phyloP scores from a whole-genome alignment of 169 alveolate species.

The Plasmodium yoelii region DNA sequence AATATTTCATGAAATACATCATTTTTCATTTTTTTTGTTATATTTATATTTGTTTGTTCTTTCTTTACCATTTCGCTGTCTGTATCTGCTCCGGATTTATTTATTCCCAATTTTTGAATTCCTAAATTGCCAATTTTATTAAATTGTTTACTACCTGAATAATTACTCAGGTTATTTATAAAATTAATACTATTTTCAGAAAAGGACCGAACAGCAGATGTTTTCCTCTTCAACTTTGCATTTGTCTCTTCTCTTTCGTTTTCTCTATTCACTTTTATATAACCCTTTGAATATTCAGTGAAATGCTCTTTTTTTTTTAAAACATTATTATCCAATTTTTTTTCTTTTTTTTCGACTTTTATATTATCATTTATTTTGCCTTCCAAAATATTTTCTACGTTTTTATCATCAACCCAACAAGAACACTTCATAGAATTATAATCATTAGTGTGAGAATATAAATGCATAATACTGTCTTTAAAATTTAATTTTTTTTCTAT shows the following conservation, averaged over 20 bases:
- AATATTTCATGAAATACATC: background rate
- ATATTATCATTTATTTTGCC: background rate
- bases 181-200: constrained; percentile 23
- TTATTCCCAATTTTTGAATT: background rate
- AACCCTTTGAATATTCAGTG: background rate
- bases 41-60: background rate
- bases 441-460: constrained; percentile 39
- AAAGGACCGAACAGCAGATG: background rate
- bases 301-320: background rate
- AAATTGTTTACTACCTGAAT: background rate
- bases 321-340: background rate
- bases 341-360: background rate
- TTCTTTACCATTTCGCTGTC: background rate
- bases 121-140: background rate
- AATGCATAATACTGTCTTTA: constrained; percentile 50
- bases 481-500: constrained; percentile 24
- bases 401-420: constrained; percentile 25
- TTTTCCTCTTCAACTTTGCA: background rate
- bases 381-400: background rate
- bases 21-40: background rate
- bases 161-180: background rate
- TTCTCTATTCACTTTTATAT: constrained; percentile 1
- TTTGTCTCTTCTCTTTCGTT: constrained; percentile 9
- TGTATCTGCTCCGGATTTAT: background rate
- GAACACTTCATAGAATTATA: constrained; percentile 28